Evolutionary conservation across 2,329 filamentous ascomycete species (phyloP).

Genomic region (Torrubiella hemipterigena): DNA sequence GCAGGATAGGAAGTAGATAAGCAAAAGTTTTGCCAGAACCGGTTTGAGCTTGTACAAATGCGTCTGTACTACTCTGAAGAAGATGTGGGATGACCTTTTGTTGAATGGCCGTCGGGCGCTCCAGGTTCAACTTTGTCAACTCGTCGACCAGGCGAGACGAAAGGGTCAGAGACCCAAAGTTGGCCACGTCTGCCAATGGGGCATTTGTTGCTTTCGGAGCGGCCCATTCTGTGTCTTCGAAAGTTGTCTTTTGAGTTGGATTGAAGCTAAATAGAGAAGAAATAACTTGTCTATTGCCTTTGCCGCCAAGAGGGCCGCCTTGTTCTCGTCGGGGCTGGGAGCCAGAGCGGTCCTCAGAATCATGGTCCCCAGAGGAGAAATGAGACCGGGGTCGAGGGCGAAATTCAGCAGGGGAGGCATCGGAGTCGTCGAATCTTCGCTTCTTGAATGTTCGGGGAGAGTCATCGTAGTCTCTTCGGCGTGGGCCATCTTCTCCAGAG

Average conservation of each 20-base stretch:
- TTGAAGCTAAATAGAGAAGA: slow-evolving; percentile 92
- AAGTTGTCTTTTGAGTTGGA: slow-evolving; percentile 55
- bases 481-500: slow-evolving; percentile 10
- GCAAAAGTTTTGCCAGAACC: slow-evolving; percentile 95
- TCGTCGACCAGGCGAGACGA: slow-evolving; percentile 72
- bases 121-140: slow-evolving; percentile 76
- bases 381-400: slow-evolving; percentile 3
- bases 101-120: slow-evolving; percentile 89
- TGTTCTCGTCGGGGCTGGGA: slow-evolving; percentile 6
- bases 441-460: slow-evolving; percentile 30
- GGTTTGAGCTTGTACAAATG: slow-evolving; percentile 93
- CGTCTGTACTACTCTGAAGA: slow-evolving; percentile 70
- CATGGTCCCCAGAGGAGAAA: slow-evolving; percentile 2
- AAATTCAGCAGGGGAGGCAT: not conserved
- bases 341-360: not conserved
- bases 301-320: slow-evolving; percentile 11
- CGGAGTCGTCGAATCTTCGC: slow-evolving; percentile 23
- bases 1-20: slow-evolving; percentile 87
- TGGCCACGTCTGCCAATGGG: slow-evolving; percentile 72
- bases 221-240: slow-evolving; percentile 38
- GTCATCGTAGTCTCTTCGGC: slow-evolving; percentile 13
- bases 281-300: slow-evolving; percentile 47
- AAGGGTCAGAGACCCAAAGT: slow-evolving; percentile 76
- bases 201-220: slow-evolving; percentile 76
- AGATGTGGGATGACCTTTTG: slow-evolving; percentile 77